Percentiles rank a stretch among this genome's conserved stretches.
Conservation (phyloP, 495 filamentous ascomycete genomes). For the Tuber brumale region DNA sequence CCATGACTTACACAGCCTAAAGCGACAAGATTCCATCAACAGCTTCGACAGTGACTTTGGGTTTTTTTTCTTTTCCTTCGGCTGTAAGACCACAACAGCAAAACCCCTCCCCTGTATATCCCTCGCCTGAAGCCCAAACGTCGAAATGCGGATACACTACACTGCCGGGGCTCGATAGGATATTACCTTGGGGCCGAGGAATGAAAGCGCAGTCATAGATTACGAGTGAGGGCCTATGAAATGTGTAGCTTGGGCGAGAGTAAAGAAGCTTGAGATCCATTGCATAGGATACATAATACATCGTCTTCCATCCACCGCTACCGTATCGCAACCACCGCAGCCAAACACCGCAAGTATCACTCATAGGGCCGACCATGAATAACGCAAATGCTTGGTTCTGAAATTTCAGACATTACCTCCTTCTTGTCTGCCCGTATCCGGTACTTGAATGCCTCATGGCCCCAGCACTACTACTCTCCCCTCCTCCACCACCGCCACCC, state of each 20-base stretch:
- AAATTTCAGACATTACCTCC: conserved; percentile 52
- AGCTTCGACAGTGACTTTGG: background rate
- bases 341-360: background rate
- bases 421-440: conserved; percentile 80
- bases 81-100: background rate
- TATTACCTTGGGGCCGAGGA: background rate
- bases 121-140: background rate
- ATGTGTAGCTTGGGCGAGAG: background rate
- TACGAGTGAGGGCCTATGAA: background rate
- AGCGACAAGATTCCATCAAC: background rate
- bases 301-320: background rate
- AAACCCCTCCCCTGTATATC: background rate
- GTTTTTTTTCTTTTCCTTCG: background rate
- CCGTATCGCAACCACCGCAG: background rate
- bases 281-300: background rate
- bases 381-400: background rate
- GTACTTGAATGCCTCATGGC: conserved; percentile 65
- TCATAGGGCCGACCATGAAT: background rate
- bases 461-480: conserved; percentile 46
- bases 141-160: background rate
- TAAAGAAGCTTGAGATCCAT: background rate
- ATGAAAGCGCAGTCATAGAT: background rate
- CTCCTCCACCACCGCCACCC: conserved; percentile 47
- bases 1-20: background rate
- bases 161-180: background rate